Base-by-base conservation (phyloP, 2,329 filamentous ascomycete species). In the Colletotrichum graminicola region DNA sequence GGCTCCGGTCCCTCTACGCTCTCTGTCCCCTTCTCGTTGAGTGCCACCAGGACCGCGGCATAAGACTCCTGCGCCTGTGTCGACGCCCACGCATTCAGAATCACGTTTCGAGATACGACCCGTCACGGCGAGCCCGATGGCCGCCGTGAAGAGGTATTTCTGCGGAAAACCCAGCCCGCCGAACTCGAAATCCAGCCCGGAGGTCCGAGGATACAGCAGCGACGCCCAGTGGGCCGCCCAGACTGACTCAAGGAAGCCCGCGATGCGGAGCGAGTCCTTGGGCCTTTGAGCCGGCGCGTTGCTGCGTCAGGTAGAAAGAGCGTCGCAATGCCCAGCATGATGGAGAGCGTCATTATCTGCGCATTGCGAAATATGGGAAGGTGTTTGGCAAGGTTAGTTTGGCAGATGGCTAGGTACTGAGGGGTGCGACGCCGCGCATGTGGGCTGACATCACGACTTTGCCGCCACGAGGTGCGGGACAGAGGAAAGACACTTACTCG, bases 151-250 rank as follows among this genome's bases (percentile, higher is more conserved):
- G 34, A 61, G 49, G 45, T 72, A 66, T 21, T 71, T 71, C 76
- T 84, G 83, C 18, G 83, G 83, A 72, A 83, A 84, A 7, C 78
- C 82, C 0, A 83, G 81, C 10, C 82, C 80, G 12, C 83, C 83
- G 69, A 83, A 84, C 75, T 84, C 83, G 0, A 82, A 81, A 49
- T 84, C 83, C 7, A 83, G 77, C 12, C 83, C 82, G 72, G 77
- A 79, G 5, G 81, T 79, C 21, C 78, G 79, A 10, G 82, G 83
- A 67, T 78, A 84, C 41, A 82, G 66, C 59, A 79, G 78, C 45
- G 82, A 78, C 21, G 75, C 72, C 34, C 83, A 73, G 16, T 82
- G 83, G 26, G 82, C 79, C 14, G 81, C 66, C 82, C 82, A 85
- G 29, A 82, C 76, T 63, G 78, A 79, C 0, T 82, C 82, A 6